Evolutionary conservation across 75 land plant genomes (phyloP).

Genomic region (Cupressus sempervirens): DNA sequence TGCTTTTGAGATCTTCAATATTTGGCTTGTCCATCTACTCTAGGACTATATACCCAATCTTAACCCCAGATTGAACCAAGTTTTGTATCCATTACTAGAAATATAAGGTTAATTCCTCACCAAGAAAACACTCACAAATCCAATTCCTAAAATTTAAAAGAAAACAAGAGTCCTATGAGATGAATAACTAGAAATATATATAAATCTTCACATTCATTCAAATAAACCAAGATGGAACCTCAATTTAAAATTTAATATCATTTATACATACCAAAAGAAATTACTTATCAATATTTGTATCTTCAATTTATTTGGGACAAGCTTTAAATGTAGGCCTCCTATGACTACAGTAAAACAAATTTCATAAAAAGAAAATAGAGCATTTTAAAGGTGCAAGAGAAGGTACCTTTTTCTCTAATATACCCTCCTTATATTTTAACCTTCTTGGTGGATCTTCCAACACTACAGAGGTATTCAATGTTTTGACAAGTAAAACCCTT

Average conservation of each 20-base stretch:
- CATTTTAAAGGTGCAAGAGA: background rate
- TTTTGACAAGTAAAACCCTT: conserved; percentile 32
- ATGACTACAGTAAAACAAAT: background rate
- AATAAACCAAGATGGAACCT: background rate
- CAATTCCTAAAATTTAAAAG: conserved; percentile 48
- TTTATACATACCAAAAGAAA: too few species aligned
- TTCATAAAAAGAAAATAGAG: background rate
- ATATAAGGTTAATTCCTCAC: conserved; percentile 46
- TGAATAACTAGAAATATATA: background rate
- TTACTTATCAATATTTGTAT: too few species aligned
- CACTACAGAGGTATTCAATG: conserved; percentile 42
- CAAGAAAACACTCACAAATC: conserved; percentile 72
- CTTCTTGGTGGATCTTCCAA: conserved; percentile 50
- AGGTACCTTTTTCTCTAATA: conserved; percentile 47
- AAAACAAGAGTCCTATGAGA: background rate
- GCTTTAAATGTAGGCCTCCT: background rate
- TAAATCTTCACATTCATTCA: background rate
- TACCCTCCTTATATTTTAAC: conserved; percentile 22
- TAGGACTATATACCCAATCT: conserved; percentile 54
- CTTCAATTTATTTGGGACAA: too few species aligned
- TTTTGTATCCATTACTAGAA: conserved; percentile 70
- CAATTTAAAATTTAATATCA: too few species aligned
- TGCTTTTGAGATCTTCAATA: conserved; percentile 23
- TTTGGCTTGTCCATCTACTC: conserved; percentile 60
- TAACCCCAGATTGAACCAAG: conserved; percentile 37